Evolutionary conservation across 768 basidiomycete genomes (phyloP).

Genomic region (Russula vinacea): DNA sequence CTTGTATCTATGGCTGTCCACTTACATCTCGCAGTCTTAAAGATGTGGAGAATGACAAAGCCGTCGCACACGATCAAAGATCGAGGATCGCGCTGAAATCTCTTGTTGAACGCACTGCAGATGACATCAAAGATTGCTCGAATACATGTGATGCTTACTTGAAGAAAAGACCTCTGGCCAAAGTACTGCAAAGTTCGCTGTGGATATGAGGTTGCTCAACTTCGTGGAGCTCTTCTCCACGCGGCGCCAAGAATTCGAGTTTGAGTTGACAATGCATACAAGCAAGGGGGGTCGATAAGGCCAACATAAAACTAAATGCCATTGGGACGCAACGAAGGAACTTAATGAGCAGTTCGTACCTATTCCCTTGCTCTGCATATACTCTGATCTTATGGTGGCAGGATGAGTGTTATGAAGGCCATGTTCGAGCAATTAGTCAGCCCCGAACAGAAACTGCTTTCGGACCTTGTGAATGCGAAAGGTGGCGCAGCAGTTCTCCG

Average conservation of each 20-base stretch:
- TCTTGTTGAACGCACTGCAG: constrained; percentile 33
- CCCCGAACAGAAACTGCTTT: constrained; percentile 24
- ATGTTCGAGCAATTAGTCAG: constrained; percentile 25
- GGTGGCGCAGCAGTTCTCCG: constrained; percentile 31
- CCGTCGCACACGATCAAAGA: constrained; percentile 35
- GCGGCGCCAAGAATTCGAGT: constrained; percentile 33
- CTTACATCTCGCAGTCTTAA: constrained; percentile 33
- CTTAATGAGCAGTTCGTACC: constrained; percentile 29
- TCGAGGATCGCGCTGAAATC: constrained; percentile 38
- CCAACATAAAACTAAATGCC: constrained; percentile 20
- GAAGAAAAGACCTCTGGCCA: constrained; percentile 35
- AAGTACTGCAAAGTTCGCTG: constrained; percentile 35
- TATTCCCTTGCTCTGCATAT: background rate
- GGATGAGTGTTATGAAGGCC: constrained; percentile 26
- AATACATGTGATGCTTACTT: constrained; percentile 37
- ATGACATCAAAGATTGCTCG: constrained; percentile 38
- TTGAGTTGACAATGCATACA: constrained; percentile 36
- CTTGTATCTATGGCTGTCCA: no score
- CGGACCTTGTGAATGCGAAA: constrained; percentile 24
- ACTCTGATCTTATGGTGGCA: background rate
- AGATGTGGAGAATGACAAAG: constrained; percentile 35
- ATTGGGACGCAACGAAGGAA: constrained; percentile 18
- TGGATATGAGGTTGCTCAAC: constrained; percentile 34
- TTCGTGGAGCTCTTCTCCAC: constrained; percentile 33
- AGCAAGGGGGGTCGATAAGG: constrained; percentile 24